phyloP scores from a whole-genome alignment of 805 yeast genomes.

The Saturnispora hagleri region DNA sequence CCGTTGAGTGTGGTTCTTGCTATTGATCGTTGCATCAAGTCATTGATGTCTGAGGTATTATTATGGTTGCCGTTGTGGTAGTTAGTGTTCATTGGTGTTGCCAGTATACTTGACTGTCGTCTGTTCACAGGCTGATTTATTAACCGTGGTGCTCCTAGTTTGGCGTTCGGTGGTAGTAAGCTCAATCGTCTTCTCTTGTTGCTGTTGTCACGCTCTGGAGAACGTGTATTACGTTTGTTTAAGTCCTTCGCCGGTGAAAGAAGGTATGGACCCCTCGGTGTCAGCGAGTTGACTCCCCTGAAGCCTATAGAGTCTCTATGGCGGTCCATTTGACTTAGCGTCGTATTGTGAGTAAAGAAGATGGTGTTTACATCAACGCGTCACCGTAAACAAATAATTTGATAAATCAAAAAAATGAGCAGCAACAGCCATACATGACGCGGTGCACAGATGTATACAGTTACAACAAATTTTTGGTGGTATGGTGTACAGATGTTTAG shows the following conservation, averaged over 20 bases:
- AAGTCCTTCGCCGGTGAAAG: slow-evolving; percentile 12
- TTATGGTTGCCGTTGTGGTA: slow-evolving; percentile 1
- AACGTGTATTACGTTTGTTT: slow-evolving; percentile 5
- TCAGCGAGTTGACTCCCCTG: slow-evolving; percentile 8
- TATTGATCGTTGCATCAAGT: slow-evolving; percentile 22
- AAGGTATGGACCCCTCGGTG: slow-evolving; percentile 15
- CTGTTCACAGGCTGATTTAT: slow-evolving; percentile 16
- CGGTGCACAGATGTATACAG: no score
- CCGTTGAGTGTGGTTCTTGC: slow-evolving; percentile 15
- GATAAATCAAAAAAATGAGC: not conserved
- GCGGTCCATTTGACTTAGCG: not conserved
- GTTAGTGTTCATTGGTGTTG: slow-evolving; percentile 8
- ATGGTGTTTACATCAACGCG: not conserved
- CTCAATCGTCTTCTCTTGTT: slow-evolving; percentile 22
- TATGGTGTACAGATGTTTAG: no score
- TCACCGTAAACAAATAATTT: not conserved
- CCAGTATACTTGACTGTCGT: slow-evolving; percentile 18
- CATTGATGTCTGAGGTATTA: slow-evolving; percentile 14
- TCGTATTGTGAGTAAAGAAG: no score
- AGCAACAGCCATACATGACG: not conserved
- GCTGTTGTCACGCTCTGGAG: slow-evolving; percentile 6
- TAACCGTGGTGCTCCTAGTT: slow-evolving; percentile 25
- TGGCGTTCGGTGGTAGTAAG: slow-evolving; percentile 21
- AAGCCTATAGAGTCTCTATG: not conserved
- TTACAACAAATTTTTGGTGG: no score